Evolutionary conservation across 176 grass and related monocot genomes (phyloP), one percentile per base, ranked within the genome.

Genomic region (Chloris gayana): DNA sequence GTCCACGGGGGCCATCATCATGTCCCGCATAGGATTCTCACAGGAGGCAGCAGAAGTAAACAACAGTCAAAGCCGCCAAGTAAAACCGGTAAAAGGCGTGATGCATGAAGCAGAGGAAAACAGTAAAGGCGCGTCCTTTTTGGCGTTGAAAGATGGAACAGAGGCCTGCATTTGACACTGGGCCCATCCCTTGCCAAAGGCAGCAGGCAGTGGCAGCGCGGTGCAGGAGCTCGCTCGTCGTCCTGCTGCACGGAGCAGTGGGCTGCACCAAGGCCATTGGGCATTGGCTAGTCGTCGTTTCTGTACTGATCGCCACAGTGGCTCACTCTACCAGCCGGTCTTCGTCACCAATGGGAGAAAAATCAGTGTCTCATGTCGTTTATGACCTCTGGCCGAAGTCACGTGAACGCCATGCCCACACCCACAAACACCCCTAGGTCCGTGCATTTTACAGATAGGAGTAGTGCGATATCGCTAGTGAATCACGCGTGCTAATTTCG

Each of bases 331-430:
- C 70, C 44, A 63, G 76, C 75, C n/a, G 9, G 46, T 74, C 60
- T 17, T 25, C 2, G 14, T 38, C 54, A 51, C 72, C 78, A 22
- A 14, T 14, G 24, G 19, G 5, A 12, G 30, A 54, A 50, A 18
- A 46, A 77, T 62, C 7, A 53, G 8, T 59, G 6, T 19, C n/a
- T 80, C 32, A 21, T 7, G 22, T 69, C 73, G 9, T 41, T 67
- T 27, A 47, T 27, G 66, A 41, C 17, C 7, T 35, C 64, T 76
- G 82, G 49, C 35, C 53, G 0, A 0, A 41, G 27, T 77, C 87
- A 82, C 87, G 78, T 73, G 78, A 89, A 72, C 49, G 72, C 78
- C 87, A 61, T 82, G 72, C 29, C n/a, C 58, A 39, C 50, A 31
- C 61, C 1, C 14, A 57, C 44, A 15, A 65, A 38, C 10, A 21